phyloP scores from a whole-genome alignment of 257 asterid genomes.

The Echites panduratus region DNA sequence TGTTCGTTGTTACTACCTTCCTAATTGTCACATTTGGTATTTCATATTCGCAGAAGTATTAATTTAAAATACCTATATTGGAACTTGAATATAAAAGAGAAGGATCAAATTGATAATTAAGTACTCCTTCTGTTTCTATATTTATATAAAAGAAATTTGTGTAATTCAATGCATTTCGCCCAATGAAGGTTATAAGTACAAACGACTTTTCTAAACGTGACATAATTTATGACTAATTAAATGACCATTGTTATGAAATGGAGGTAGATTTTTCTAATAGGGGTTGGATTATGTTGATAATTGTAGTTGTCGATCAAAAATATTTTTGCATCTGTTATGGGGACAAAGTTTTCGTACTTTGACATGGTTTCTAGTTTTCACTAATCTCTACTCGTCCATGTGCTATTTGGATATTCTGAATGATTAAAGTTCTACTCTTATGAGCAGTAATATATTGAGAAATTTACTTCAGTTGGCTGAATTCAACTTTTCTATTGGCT shows the following conservation, averaged over 20 bases:
- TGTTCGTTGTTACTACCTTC: not conserved
- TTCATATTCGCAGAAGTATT: no score
- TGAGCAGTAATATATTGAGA: not conserved
- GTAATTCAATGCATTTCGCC: no score
- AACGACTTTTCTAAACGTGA: no score
- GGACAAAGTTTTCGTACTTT: not conserved
- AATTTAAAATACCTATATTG: no score
- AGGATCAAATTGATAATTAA: no score
- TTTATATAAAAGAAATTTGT: no score
- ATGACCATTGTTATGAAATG: no score
- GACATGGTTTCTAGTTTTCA: not conserved
- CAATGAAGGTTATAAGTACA: no score
- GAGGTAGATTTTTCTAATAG: not conserved
- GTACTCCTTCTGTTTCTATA: no score
- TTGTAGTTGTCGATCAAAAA: not conserved
- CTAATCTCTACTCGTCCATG: not conserved
- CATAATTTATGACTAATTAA: no score
- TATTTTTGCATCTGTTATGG: not conserved
- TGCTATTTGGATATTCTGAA: not conserved
- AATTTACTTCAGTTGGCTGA: not conserved
- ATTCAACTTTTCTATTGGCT: not conserved
- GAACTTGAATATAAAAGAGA: no score
- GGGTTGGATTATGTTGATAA: not conserved
- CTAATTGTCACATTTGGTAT: no score
- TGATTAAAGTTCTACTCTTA: not conserved